Conservation (phyloP, 441 rosid species). For the Eutrema salsugineum region DNA sequence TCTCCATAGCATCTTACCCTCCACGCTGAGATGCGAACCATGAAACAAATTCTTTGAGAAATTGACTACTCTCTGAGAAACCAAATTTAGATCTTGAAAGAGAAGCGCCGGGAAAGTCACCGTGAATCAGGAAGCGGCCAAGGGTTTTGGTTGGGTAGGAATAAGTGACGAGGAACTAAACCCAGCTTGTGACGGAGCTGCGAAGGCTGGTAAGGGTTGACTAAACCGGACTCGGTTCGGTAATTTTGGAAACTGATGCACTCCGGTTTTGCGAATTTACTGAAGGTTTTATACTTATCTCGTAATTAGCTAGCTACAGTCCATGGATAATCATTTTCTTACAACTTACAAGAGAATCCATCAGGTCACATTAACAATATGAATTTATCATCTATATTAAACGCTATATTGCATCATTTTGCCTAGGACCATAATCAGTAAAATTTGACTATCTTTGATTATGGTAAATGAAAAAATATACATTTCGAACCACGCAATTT, state of each 20-base stretch:
- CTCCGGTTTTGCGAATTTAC: background rate
- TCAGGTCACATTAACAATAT: background rate
- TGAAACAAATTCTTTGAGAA: background rate
- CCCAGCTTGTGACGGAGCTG: constrained; percentile 22
- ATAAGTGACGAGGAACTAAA: background rate
- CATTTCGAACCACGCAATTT: background rate
- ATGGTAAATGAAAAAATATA: background rate
- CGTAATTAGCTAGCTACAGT: background rate
- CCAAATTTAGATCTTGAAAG: background rate
- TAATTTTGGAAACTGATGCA: background rate
- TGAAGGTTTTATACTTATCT: background rate
- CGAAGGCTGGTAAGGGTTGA: background rate
- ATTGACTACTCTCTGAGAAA: background rate
- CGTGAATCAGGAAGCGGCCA: background rate
- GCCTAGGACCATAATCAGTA: background rate
- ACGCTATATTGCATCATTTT: too few species aligned
- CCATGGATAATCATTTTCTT: background rate
- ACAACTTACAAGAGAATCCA: background rate
- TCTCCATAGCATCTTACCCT: constrained; percentile 44
- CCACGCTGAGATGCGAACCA: constrained; percentile 12
- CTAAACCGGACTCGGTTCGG: constrained; percentile 16
- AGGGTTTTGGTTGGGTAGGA: constrained; percentile 11
- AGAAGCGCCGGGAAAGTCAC: background rate
- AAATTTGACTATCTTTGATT: background rate
- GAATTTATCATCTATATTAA: too few species aligned